Base-by-base conservation (phyloP, 2,329 filamentous ascomycete genomes). In the Periconia sp. region DNA sequence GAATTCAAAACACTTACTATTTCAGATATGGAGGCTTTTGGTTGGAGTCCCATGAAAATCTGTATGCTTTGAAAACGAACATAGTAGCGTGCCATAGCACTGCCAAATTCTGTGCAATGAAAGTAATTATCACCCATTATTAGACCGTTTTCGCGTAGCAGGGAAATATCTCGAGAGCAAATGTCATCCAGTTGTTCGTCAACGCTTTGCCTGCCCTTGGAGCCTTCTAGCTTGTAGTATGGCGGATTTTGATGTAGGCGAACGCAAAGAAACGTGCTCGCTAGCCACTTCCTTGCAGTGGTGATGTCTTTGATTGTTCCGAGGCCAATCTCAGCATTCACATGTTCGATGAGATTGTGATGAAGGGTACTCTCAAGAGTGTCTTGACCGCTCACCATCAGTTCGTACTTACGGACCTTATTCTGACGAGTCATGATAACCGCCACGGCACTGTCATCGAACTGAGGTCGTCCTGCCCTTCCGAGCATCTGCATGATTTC, bases 401-500 rank as follows among this genome's bases (percentile, higher is more conserved):
- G 83, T 54, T 91, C 82, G 58, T 94, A 95, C 36, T 81, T 78
- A 2, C 76, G 59, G 5, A 82, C 80, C 36, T 85, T 86, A 4
- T 83, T 73, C n/a, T 77, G 73, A 17, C 82, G 80, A 0, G 89
- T 94, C 73, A 95, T 82, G 40, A 95, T 92, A 12, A 94, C 84
- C 9, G 88, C 90, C 26, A 84, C 79, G 3, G 88, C 89, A 44
- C 75, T 88, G 36, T 83, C 78, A 56, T 92, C 90, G 50, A 92
- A 95, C 59, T 95, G 90, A 5, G 90, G 89, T 15, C 89, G 78
- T 1, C 90, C 89, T 36, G 89, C 89, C 50, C 89, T 83, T 5
- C 89, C 89, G 35, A 95, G 80, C 89, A 95, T 95, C 58, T 95
- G 89, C 86, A 92, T 92, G 48, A 92, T 80, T 54, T 95, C 89